Base-by-base conservation (phyloP, 495 filamentous ascomycete species). In the Podospora fimiseda region DNA sequence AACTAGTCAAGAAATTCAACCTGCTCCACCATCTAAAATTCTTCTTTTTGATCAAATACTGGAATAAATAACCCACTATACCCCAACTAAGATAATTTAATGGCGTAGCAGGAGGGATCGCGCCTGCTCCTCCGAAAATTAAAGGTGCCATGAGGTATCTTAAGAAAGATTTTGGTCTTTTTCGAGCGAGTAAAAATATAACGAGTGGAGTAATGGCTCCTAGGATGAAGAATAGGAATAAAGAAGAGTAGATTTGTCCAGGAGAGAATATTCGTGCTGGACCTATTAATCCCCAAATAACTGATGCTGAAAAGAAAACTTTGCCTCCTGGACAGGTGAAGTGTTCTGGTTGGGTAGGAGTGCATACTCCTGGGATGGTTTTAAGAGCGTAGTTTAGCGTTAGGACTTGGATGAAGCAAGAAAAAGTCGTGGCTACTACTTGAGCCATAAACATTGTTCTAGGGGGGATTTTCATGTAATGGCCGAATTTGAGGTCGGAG, bases 401-500 rank as follows among this genome's bases (percentile, higher is more conserved):
- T 1, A 77, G 67, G 40, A 85, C 74, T 56, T 87, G 84, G 38
- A 87, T 79, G 50, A 89, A 74, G 54, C 81, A 84, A 1, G 82
- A 82, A 23, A 85, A 64, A 2, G 83, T 79, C 0, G 82, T 85
- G 20, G 83, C 81, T 7, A 87, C 71, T 0, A 85, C 81, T 61
- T 88, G 84, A 0, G 81, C 81, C 57, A 79, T 70, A 65, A 89
- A 89, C 62, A 87, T 76, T 1, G 78, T 83, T 5, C 84, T 73
- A 0, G 84, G 84, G 1, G 70, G 71, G n/a, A 86, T 80, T 61
- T 88, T 87, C 68, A 88, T 81, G 67, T 88, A 89, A 60, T 88
- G 83, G 7, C 82, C 85, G 50, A 77, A 73, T 50, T 80, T 79
- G 43, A 82, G 67, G 59, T 81, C 78, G 1, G 66, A 63, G 15